Evolutionary conservation across 2,329 filamentous ascomycete species (phyloP), one percentile per base, ranked within the genome.

Genomic region (Aotearoamyces nothofagi): DNA sequence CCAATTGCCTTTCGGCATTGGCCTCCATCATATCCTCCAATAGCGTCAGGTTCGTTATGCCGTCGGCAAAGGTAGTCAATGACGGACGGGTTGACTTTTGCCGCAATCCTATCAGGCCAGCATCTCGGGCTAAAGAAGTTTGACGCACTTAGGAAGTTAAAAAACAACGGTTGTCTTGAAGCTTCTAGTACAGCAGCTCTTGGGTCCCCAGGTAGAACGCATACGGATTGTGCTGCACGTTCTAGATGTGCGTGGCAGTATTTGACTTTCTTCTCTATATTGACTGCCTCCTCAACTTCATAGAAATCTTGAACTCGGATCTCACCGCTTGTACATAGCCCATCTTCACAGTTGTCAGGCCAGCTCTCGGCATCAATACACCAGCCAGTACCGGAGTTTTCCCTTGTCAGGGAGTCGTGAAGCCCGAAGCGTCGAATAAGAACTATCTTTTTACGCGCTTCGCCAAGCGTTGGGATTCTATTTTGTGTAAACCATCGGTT

Each of bases 221-320:
- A 66, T 17, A 49, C 42, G 32, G 59, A 56, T 45, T 64, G 60
- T 17, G 66, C 66, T 4, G 84, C 71, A 16, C 83, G 72, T 20
- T 78, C 73, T 26, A 94, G 69, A 42, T 93, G 84, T 14, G 75
- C 73, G 34, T 66, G 73, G 30, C 71, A 72, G 44, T 75, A 75
- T 23, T 63, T 55, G 34, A 92, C 78, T 63, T 96, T 98, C 53
- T 75, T 72, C 20, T 76, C 62, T 34, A 96, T 87, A 42, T 77
- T 78, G 34, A 69, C 60, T 13, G 68, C 72, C 52, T 83, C 71
- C 25, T 76, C 57, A 17, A 98, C 73, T 47, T 92, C 83, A 61
- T 92, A 96, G 54, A 87, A 94, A 57, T 96, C 90, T 57, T 96
- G 90, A 23, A 96, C 75, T 39, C 80, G 75, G 34, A 94, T 71